These are phyloP conservation scores for Silybum marianum DNA, from an alignment of 129 eudicot species.

Conservation along the genomic window DNA sequence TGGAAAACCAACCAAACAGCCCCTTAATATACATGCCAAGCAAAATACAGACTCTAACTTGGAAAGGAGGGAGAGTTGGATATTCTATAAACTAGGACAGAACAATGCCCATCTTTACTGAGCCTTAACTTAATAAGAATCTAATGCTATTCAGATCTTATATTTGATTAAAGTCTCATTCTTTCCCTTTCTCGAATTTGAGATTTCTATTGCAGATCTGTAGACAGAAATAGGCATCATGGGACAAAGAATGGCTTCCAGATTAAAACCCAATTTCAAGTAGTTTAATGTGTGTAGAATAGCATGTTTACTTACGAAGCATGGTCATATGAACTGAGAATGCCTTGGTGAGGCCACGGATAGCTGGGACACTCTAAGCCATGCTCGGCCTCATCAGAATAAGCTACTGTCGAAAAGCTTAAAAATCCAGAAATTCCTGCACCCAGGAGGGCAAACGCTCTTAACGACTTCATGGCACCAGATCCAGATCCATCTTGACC, in stretches of 20 bases:
- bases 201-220: not conserved
- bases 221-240: not conserved
- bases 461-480: slow-evolving; percentile 39
- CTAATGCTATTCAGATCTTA: not conserved
- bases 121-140: slow-evolving; percentile 1
- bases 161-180: not conserved
- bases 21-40: not conserved
- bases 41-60: not conserved
- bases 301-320: slow-evolving; percentile 39
- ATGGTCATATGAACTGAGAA: slow-evolving; percentile 65
- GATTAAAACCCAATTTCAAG: not conserved
- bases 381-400: slow-evolving; percentile 59
- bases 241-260: not conserved
- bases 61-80: not conserved
- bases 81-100: not conserved
- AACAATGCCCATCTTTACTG: not conserved
- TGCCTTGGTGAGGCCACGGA: slow-evolving; percentile 70
- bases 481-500: slow-evolving; percentile 39
- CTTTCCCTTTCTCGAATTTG: not conserved
- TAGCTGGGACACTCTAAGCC: slow-evolving; percentile 48
- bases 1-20: no score
- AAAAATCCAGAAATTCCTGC: slow-evolving; percentile 55
- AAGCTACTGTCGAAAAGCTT: slow-evolving; percentile 51
- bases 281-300: not conserved
- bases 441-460: slow-evolving; percentile 43